phyloP scores from a whole-genome alignment of 176 grass and related monocot genomes.

The Puya raimondii region DNA sequence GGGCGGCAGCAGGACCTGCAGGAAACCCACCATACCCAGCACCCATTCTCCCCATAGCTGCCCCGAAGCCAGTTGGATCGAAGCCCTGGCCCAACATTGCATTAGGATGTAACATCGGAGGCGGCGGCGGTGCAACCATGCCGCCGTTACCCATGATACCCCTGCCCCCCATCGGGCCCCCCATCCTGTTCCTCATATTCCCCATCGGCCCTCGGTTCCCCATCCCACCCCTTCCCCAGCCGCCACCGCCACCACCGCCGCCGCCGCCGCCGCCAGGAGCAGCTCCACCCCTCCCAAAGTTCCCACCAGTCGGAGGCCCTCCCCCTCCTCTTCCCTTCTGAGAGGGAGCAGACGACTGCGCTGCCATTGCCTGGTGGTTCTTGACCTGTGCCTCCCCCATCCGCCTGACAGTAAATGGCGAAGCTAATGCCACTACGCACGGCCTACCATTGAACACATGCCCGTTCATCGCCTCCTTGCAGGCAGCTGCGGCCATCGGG shows the following conservation, averaged over 20 bases:
- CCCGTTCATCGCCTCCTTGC: slow-evolving; percentile 75
- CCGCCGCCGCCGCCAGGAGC: slow-evolving; percentile 28
- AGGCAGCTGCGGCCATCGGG: slow-evolving; percentile 28
- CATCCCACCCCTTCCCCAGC: slow-evolving; percentile 44
- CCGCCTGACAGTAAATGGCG: slow-evolving; percentile 33
- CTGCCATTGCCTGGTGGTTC: slow-evolving; percentile 43
- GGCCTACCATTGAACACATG: slow-evolving; percentile 61
- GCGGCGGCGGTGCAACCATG: slow-evolving; percentile 57
- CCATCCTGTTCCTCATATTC: slow-evolving; percentile 63
- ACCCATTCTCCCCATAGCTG: slow-evolving; percentile 74
- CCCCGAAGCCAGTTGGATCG: slow-evolving; percentile 64
- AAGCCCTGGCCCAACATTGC: slow-evolving; percentile 75
- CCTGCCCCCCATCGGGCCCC: slow-evolving; percentile 31
- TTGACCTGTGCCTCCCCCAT: slow-evolving; percentile 76
- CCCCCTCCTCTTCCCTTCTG: slow-evolving; percentile 32
- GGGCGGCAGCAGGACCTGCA: slow-evolving; percentile 42
- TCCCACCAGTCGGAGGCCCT: neutral
- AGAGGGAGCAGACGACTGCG: slow-evolving; percentile 28
- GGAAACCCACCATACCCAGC: slow-evolving; percentile 67
- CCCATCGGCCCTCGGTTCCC: slow-evolving; percentile 45
- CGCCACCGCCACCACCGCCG: slow-evolving; percentile 25
- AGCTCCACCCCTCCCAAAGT: slow-evolving; percentile 36
- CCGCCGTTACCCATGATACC: slow-evolving; percentile 67
- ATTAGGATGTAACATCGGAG: slow-evolving; percentile 50
- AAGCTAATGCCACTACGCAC: slow-evolving; percentile 64